Evolutionary conservation across 495 filamentous ascomycete genomes (phyloP), one percentile per base, ranked within the genome.

Genomic region (Aspergillus conjunctus): DNA sequence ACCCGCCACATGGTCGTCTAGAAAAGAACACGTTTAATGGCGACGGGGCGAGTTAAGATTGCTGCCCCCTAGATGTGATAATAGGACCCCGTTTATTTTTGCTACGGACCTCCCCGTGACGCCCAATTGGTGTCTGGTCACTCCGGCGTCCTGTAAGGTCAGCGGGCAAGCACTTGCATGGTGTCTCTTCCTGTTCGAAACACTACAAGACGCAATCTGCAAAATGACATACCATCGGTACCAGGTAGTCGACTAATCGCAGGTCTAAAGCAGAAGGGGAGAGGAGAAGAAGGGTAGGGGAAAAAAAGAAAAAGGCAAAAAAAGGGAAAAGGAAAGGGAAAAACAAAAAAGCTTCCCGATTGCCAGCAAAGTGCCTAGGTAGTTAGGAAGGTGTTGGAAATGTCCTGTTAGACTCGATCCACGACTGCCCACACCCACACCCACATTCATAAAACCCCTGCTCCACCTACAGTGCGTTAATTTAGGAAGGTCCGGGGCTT

Each of bases 1-100:
- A 68, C 69, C 60, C 54, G 64, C 68, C 67, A 72, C 65, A 69
- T 72, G 69, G 69, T 58, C 59, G 54, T 59, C 61, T 44, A 62
- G 51, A 63, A 54, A 26, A 33, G 37, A 53, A 58, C 45, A 32
- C 33, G 22, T 34, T 46, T 59, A 48, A 45, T 46, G 44, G 11
- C 41, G 52, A 18, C 30, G 52, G 26, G 20, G 14, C 11, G 26
- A 26, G 54, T 20, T 22, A 55, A 44, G 41, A 34, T 11, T 39
- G 34, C 10, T 44, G 20, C 22, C 7, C 33, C 15, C 15, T 21
- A 26, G 12, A 33, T 26, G 26, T 5, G 20, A 17, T n/a, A 34
- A 33, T 32, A 26, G 30, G 50, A 53, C 12, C 33, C 32, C 17
- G 10, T 48, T 17, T 21, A 7, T 11, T 21, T 20, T 48, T 48